Percentiles rank a stretch among this genome's conserved stretches.
Conservation (phyloP, 257 asterid genomes). For the Primulina eburnea region DNA sequence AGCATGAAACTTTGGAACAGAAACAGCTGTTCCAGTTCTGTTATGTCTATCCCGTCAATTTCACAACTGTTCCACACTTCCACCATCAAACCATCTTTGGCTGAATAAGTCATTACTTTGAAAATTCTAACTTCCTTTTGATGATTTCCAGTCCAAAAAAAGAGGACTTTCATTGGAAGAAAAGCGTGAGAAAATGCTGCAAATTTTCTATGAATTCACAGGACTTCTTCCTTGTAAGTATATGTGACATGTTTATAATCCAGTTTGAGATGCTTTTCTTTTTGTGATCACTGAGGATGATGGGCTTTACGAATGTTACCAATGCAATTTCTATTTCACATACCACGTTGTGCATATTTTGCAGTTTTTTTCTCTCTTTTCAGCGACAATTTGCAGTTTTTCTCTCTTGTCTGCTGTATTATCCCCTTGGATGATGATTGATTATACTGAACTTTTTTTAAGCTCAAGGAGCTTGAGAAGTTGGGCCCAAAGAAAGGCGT, state of each 20-base stretch:
- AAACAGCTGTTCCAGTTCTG: not conserved
- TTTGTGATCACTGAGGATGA: not conserved
- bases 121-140: slow-evolving; percentile 20
- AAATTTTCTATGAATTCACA: slow-evolving; percentile 85
- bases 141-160: slow-evolving; percentile 65
- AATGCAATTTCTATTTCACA: not conserved
- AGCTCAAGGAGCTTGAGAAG: slow-evolving; percentile 97
- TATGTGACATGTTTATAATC: slow-evolving; percentile 14
- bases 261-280: not conserved
- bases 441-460: slow-evolving; percentile 23
- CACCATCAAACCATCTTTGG: not conserved
- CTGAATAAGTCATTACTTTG: slow-evolving; percentile 6
- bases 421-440: slow-evolving; percentile 12
- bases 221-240: slow-evolving; percentile 86
- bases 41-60: not conserved
- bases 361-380: slow-evolving; percentile 1
- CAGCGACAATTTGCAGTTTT: not conserved
- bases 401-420: not conserved
- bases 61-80: not conserved
- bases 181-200: slow-evolving; percentile 93
- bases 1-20: not conserved
- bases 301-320: not conserved
- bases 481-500: slow-evolving; percentile 93
- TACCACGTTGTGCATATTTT: not conserved
- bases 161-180: slow-evolving; percentile 94